phyloP scores from a whole-genome alignment of 2,329 filamentous ascomycete species.

The Elsinoe arachidis region DNA sequence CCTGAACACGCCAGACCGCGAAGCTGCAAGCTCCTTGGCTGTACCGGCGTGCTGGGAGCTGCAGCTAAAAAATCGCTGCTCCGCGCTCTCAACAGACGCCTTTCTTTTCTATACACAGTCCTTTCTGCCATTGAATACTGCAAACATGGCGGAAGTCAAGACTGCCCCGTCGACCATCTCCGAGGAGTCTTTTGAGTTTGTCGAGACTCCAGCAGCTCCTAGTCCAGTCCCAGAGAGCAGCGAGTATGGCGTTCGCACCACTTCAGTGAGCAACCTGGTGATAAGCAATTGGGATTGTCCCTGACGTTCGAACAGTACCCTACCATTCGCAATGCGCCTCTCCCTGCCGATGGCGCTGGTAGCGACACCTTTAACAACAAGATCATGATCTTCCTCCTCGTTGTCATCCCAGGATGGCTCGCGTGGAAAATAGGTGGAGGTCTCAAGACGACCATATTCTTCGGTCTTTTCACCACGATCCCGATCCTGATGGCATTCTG shows the following conservation, averaged over 20 bases:
- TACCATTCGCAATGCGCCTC: constrained; percentile 85
- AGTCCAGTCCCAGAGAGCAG: constrained; percentile 42
- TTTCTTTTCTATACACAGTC: neutral
- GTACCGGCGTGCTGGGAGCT: constrained; percentile 9
- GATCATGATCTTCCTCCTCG: constrained; percentile 61
- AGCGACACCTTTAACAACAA: constrained; percentile 81
- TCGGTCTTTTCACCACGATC: constrained; percentile 66
- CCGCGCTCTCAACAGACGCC: neutral
- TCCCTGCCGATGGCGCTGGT: constrained; percentile 80
- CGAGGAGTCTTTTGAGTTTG: constrained; percentile 56
- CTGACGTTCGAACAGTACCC: constrained; percentile 52
- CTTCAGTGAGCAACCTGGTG: constrained; percentile 41
- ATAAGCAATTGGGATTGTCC: constrained; percentile 9
- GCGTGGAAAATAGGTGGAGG: constrained; percentile 79
- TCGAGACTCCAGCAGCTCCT: constrained; percentile 52
- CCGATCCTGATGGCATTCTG: constrained; percentile 79
- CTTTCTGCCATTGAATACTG: constrained; percentile 5
- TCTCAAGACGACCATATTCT: constrained; percentile 78
- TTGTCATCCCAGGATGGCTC: constrained; percentile 67
- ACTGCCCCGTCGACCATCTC: constrained; percentile 22
- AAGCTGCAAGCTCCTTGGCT: neutral
- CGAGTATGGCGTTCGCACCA: constrained; percentile 54
- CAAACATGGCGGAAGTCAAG: constrained; percentile 10
- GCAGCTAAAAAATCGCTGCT: constrained; percentile 12
- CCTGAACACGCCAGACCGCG: constrained; percentile 3